Percentiles rank a stretch among this genome's conserved stretches.
phyloP scores from a whole-genome alignment of 352 stramenopile genomes.

The Pythium periplocum region DNA sequence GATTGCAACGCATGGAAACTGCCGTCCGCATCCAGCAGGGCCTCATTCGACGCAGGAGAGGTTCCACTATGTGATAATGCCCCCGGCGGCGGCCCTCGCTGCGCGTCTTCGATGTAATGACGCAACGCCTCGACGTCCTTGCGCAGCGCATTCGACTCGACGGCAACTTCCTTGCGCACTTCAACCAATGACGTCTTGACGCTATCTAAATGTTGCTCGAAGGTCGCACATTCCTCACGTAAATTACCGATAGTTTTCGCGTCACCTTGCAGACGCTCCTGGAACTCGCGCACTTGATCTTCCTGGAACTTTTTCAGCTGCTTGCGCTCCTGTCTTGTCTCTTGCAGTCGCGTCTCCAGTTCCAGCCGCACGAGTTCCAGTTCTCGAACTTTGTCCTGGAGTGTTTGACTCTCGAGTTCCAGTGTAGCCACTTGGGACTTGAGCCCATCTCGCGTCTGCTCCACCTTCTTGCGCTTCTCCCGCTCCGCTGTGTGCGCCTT shows the following conservation, averaged over 20 bases:
- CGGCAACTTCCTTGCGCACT: slow-evolving; percentile 17
- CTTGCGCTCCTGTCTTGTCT: slow-evolving; percentile 39
- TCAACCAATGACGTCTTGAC: slow-evolving; percentile 15
- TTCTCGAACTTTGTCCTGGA: slow-evolving; percentile 28
- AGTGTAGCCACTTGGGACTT: slow-evolving; percentile 34
- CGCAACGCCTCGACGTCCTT: slow-evolving; percentile 40
- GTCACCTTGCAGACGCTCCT: slow-evolving; percentile 36
- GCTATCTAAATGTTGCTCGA: slow-evolving; percentile 25
- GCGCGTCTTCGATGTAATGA: slow-evolving; percentile 36
- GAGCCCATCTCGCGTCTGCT: slow-evolving; percentile 26
- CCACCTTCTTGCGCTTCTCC: slow-evolving; percentile 45
- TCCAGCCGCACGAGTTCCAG: slow-evolving; percentile 28
- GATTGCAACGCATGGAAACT: not conserved
- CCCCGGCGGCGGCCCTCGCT: slow-evolving; percentile 4
- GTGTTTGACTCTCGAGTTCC: slow-evolving; percentile 20
- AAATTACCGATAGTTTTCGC: slow-evolving; percentile 31
- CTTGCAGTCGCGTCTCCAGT: slow-evolving; percentile 40
- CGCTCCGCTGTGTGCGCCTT: slow-evolving; percentile 32
- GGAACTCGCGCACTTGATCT: slow-evolving; percentile 22
- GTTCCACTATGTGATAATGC: not conserved
- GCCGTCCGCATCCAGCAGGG: not conserved
- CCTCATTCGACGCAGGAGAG: slow-evolving; percentile 3
- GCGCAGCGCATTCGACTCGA: slow-evolving; percentile 28
- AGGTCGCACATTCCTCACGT: slow-evolving; percentile 24
- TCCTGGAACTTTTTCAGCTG: slow-evolving; percentile 29